A percentile compares a stretch with the other conserved stretches of the same genome.
Conservation (phyloP, 2,329 filamentous ascomycete genomes). For the Aspergillus sp. region DNA sequence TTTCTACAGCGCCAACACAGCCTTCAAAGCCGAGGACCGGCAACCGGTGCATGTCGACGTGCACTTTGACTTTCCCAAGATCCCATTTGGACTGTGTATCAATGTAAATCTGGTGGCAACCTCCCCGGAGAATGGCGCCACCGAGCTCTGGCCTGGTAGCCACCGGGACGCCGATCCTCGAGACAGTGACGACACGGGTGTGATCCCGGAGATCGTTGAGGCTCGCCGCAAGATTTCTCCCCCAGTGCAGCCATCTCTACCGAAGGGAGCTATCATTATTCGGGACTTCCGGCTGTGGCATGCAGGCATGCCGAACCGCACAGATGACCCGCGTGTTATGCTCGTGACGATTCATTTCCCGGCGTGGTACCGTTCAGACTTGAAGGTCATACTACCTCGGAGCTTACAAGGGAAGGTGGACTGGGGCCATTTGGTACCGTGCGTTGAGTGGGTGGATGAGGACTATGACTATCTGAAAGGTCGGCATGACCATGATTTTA, state of each 20-base stretch:
- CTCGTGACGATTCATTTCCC: constrained; percentile 44
- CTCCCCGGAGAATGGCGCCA: constrained; percentile 50
- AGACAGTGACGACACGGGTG: constrained; percentile 23
- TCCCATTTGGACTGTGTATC: constrained; percentile 52
- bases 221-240: constrained; percentile 34
- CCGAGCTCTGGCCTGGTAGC: constrained; percentile 55
- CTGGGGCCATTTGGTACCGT: constrained; percentile 37
- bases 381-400: constrained; percentile 35
- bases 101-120: constrained; percentile 52
- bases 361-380: constrained; percentile 37
- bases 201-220: constrained; percentile 37
- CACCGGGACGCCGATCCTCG: constrained; percentile 44
- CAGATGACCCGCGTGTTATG: constrained; percentile 49
- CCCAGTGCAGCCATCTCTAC: constrained; percentile 44
- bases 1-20: constrained; percentile 45
- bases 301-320: constrained; percentile 52
- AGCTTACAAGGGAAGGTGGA: constrained; percentile 33
- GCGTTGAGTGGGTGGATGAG: constrained; percentile 41
- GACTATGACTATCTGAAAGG: constrained; percentile 20
- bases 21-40: constrained; percentile 38
- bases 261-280: constrained; percentile 49
- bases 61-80: constrained; percentile 51
- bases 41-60: constrained; percentile 48
- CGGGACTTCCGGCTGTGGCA: constrained; percentile 54
- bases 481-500: constrained; percentile 37